Percentiles rank a stretch among this genome's conserved stretches.
Evolutionary conservation across 2,329 filamentous ascomycete genomes (phyloP).

Genomic region (Penicillium sp.): DNA sequence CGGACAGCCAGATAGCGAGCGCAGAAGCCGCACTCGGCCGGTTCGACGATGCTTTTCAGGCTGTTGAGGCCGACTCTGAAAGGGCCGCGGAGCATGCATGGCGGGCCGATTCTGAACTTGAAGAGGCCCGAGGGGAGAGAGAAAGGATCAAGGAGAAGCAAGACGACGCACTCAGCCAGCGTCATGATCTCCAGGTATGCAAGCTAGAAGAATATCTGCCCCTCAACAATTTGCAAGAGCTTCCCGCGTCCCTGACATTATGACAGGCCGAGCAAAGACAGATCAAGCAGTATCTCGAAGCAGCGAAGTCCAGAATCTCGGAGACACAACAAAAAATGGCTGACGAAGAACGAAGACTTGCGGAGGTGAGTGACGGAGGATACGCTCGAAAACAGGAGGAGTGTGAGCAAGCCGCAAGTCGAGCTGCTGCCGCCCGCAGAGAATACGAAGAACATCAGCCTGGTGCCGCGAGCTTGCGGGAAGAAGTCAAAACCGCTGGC

Average conservation of each 20-base stretch:
- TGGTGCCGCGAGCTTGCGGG: constrained; percentile 35
- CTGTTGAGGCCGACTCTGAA: constrained; percentile 37
- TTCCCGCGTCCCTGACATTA: constrained; percentile 11
- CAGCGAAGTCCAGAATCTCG: constrained; percentile 46
- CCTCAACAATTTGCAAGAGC: not conserved
- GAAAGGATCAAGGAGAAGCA: constrained; percentile 51
- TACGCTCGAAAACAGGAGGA: constrained; percentile 61
- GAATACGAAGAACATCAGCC: constrained; percentile 44
- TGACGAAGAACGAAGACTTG: constrained; percentile 56
- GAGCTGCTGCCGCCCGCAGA: constrained; percentile 46
- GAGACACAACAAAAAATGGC: constrained; percentile 47
- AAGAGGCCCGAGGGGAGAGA: constrained; percentile 49
- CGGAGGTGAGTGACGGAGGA: constrained; percentile 67
- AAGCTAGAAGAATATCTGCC: not conserved
- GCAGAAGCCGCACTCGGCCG: constrained; percentile 43
- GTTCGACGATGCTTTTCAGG: constrained; percentile 50
- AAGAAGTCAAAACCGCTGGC: constrained; percentile 36
- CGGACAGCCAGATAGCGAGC: constrained; percentile 51
- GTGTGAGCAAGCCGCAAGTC: constrained; percentile 58
- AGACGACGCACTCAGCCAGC: constrained; percentile 53
- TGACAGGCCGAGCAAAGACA: constrained; percentile 64
- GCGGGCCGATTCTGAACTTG: constrained; percentile 44
- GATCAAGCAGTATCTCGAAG: constrained; percentile 59
- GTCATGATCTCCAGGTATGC: constrained; percentile 53
- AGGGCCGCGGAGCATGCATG: constrained; percentile 44